Base-by-base conservation (phyloP, 345 rosid genomes). In the Eucalyptus cladocalyx region DNA sequence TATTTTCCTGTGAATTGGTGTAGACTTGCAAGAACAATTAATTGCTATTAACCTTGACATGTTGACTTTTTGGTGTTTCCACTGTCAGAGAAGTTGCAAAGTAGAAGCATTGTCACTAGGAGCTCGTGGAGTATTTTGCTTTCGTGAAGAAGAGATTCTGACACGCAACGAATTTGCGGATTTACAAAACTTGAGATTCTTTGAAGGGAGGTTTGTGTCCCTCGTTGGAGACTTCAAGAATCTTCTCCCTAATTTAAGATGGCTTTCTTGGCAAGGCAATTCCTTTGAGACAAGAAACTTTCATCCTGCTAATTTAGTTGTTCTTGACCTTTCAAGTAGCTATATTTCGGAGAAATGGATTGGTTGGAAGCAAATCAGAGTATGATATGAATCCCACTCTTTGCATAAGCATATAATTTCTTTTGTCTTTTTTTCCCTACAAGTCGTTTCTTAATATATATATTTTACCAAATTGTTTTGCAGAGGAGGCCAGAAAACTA, bases 391-490 rank as follows among this genome's bases (percentile, higher is more conserved):
- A 1, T 17, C 6, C 80, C 80, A 67, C 42, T 32, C 4, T 0
- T n/a, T 32, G 42, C 0, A 8, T 0, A 8, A 3, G 2, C 5
- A 32, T 16, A 17, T 16, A 0, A 4, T 67, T 17, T 67, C 0
- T 62, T 62, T 3, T 67, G 4, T 67, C 2, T 8, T 67, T 67
- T 2, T 6, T 62, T 4, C 2, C n/a, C 5, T 30, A 4, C 1
- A 17, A 1, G 6, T 4, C 0, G 1, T 67, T 67, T 32, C 6
- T 67, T 8, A 32, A 4, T 7, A 4, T 2, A 67, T 32, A 16
- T 32, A n/a, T n/a, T n/a, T n/a, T 67, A 16, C 1, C 34, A 30
- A 62, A 13, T 30, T 62, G 4, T 62, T 30, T 62, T 62, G 72
- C 0, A 62, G n/a, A n/a, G 72, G 37, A 4, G 18, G 72, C 37